Base-by-base conservation (phyloP, 1,284 basidiomycete species). In the Boletus sp. region DNA sequence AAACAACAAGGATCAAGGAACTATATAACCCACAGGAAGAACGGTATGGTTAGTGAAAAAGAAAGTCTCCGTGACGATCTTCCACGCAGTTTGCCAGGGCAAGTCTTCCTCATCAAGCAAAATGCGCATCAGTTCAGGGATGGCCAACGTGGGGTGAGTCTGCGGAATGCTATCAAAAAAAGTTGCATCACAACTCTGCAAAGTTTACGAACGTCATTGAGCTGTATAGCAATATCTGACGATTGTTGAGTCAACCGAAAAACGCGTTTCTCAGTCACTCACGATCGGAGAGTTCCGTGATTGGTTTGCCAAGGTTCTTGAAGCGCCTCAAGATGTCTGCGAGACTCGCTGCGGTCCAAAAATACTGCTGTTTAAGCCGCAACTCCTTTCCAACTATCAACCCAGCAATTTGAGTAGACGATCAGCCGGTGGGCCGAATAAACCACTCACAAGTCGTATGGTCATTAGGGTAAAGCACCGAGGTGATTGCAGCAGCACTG, bases 31-130 rank as follows among this genome's bases (percentile, higher is more conserved):
- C 27, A 82, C 84, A 29, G 85, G 85, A 13, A 88, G 72, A 29
- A 91, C 88, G 3, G 89, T 92, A 69, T 94, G 91, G 65, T 94
- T 95, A 16, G 93, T 95, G 73, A 92, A 96, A 67, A 90, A 91
- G 72, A 95, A 94, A 6, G 88, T 91, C 66, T 87, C 85, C 42
- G 82, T 91, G 35, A 85, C 82, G 57, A 96, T 91, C 23, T 77
- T 70, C 94, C 94, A 96, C 1, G 94, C 92, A 10, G 71, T 64
- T 54, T 82, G 80, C 84, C 91, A 96, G 1, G 74, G 62, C n/a
- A 93, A 62, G 33, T 93, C 88, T 67, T 96, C 93, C 41, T 96
- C 93, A 60, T 95, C 89, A 50, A 89, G 70, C 26, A 88, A 78
- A 53, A 96, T 82, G 42, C 93, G 83, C 88, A 94, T 92, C 40